Conservation (phyloP, 352 stramenopile species). For the Globisporangium camurandrum region DNA sequence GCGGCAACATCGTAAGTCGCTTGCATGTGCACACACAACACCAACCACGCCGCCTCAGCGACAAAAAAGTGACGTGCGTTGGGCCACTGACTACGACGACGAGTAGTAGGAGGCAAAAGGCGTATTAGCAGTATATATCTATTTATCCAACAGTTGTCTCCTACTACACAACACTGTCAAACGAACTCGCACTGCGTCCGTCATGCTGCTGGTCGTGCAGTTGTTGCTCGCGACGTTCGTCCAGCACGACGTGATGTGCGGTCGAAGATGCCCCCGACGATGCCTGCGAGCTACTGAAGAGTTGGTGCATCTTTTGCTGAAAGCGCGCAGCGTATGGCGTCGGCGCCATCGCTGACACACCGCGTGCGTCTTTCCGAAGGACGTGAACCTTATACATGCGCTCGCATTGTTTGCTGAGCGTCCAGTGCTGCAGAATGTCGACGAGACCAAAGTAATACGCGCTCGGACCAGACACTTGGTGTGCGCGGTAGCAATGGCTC, state of each 20-base stretch:
- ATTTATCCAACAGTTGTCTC: no score
- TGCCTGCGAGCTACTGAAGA: slow-evolving; percentile 52
- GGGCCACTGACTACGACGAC: no score
- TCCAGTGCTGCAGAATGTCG: slow-evolving; percentile 88
- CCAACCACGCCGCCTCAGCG: no score
- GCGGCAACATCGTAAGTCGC: slow-evolving; percentile 46
- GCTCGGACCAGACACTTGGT: slow-evolving; percentile 78
- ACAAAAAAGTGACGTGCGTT: no score
- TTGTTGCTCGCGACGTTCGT: no score
- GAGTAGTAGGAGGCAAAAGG: no score
- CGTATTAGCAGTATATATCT: no score
- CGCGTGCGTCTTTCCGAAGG: slow-evolving; percentile 58
- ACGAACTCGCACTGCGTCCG: slow-evolving; percentile 20
- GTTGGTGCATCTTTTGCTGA: slow-evolving; percentile 79
- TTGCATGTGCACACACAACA: no score
- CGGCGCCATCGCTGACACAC: slow-evolving; percentile 65
- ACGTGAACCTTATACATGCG: slow-evolving; percentile 80
- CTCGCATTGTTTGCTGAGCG: slow-evolving; percentile 66
- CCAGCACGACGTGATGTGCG: slow-evolving; percentile 22
- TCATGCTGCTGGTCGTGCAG: slow-evolving; percentile 20
- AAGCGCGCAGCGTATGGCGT: slow-evolving; percentile 71
- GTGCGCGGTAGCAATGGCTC: slow-evolving; percentile 51
- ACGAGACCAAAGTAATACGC: slow-evolving; percentile 89
- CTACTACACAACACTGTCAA: no score
- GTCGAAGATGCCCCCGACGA: not conserved